Base-by-base conservation (phyloP, 2,329 filamentous ascomycete genomes). In the Sarocladium oryzae region DNA sequence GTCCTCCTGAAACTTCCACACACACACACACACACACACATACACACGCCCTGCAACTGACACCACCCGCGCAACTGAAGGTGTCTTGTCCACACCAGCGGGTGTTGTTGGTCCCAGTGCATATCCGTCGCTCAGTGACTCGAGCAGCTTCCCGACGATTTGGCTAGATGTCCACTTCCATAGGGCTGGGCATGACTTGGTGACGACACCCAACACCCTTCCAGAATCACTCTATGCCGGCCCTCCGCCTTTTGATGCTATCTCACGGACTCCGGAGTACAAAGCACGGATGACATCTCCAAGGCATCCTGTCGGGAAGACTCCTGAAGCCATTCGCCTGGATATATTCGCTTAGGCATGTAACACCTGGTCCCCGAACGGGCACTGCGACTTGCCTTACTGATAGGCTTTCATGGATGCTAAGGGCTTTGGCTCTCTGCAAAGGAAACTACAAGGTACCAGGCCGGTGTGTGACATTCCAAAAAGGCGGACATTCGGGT, bases 91-190 rank as follows among this genome's bases (percentile, higher is more conserved):
- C 43, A 18, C 15, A 3, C 26, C 20, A 32, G 43, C 28, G 26
- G 26, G 18, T 30, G 13, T 7, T 33, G 43, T 23, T 32, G 9
- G n/a, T 48, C 26, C 16, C 16, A 21, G 9, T 26, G 40, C 40
- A 26, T 10, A n/a, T 26, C 21, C n/a, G 40, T 5, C 40, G 16
- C 40, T n/a, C 13, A 26, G 20, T 23, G 43, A 48, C 43, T 33
- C 43, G 43, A 48, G 28, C 43, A 18, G 32, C 13, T 16, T 48
- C 28, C 26, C 43, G 43, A 23, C 40, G 40, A 28, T 43, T 43
- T 43, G 40, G 23, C 40, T 23, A 30, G 4, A 18, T 21, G 43
- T 23, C 43, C n/a, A n/a, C 28, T 15, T 21, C 28, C 16, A 16
- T 48, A 48, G 43, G 43, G 43, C 43, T 48, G 43, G 43, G 16